phyloP scores from a whole-genome alignment of 2,329 filamentous ascomycete genomes.

The Sporothrix schenckii region DNA sequence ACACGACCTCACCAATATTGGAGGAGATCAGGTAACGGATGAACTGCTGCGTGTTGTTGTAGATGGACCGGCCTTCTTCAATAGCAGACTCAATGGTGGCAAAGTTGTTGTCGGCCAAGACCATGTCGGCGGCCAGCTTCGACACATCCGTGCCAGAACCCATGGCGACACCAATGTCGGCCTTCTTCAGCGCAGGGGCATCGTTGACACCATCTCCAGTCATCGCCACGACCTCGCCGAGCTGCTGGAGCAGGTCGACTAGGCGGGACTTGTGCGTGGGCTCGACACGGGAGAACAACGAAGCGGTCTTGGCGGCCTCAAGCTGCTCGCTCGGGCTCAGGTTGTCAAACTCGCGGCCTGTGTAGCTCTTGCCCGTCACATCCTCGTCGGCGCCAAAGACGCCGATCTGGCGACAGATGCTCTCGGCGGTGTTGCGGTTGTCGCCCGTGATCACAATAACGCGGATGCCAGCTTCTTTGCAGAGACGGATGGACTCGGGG shows the following conservation, averaged over 20 bases:
- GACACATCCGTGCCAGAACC: slow-evolving; percentile 96
- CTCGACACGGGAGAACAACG: slow-evolving; percentile 93
- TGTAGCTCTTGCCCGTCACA: slow-evolving; percentile 88
- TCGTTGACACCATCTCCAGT: slow-evolving; percentile 99
- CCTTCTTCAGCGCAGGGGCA: slow-evolving; percentile 95
- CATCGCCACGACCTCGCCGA: slow-evolving; percentile 96
- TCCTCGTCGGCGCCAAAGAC: slow-evolving; percentile 77
- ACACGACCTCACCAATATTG: slow-evolving; percentile 98
- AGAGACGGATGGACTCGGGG: slow-evolving; percentile 79
- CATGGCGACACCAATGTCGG: slow-evolving; percentile 99
- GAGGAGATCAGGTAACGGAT: slow-evolving; percentile 99
- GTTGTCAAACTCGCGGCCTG: slow-evolving; percentile 90
- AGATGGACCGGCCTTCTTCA: slow-evolving; percentile 96
- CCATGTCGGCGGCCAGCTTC: slow-evolving; percentile 97
- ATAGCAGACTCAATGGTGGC: slow-evolving; percentile 95
- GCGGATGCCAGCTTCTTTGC: slow-evolving; percentile 89
- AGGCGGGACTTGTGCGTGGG: slow-evolving; percentile 96
- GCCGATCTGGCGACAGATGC: slow-evolving; percentile 95
- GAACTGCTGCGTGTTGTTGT: slow-evolving; percentile 99
- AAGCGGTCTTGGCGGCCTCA: slow-evolving; percentile 80
- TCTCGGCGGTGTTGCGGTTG: slow-evolving; percentile 96
- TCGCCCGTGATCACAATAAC: slow-evolving; percentile 98
- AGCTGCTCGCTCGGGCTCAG: slow-evolving; percentile 78
- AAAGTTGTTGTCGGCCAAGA: slow-evolving; percentile 97
- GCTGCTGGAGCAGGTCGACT: slow-evolving; percentile 90